Evolutionary conservation across 1,139 yeast species (phyloP).

Genomic region (Yamadazyma mexicana): DNA sequence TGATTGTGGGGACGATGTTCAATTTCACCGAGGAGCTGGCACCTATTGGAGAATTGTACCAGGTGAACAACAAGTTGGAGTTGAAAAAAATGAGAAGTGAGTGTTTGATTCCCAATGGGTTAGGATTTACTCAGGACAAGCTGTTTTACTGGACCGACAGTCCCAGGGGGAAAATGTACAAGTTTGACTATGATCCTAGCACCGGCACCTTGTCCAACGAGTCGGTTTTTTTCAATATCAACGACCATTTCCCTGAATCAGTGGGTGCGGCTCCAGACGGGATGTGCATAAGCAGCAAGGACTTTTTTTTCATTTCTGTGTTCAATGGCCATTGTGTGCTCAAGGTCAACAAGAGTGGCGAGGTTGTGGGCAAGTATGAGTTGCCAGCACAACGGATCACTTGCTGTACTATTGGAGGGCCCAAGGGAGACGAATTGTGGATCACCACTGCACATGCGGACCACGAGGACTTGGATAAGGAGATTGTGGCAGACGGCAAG

Average conservation of each 20-base stretch:
- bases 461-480: conserved; percentile 35
- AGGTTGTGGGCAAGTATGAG: conserved; percentile 48
- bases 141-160: conserved; percentile 76
- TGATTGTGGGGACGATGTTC: conserved; percentile 76
- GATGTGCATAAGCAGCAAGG: conserved; percentile 58
- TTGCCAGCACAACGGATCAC: conserved; percentile 68
- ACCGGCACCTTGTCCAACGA: conserved; percentile 49
- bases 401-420: conserved; percentile 75
- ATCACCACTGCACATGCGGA: conserved; percentile 66
- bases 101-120: conserved; percentile 70
- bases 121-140: conserved; percentile 61
- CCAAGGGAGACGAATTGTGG: conserved; percentile 54
- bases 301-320: conserved; percentile 68
- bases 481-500: conserved; percentile 28
- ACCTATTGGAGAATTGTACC: conserved; percentile 46
- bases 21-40: conserved; percentile 36
- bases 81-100: conserved; percentile 33
- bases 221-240: conserved; percentile 39
- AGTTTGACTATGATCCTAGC: conserved; percentile 55
- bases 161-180: conserved; percentile 55
- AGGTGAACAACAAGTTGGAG: conserved; percentile 34
- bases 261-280: conserved; percentile 77
- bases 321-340: conserved; percentile 62
- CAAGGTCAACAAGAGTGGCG: conserved; percentile 52
- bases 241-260: conserved; percentile 22